A percentile compares a stretch with the other conserved stretches of the same genome.
These are phyloP conservation scores for Kurtzmaniella fragi DNA, from an alignment of 805 yeast species.

Conservation along the genomic window DNA sequence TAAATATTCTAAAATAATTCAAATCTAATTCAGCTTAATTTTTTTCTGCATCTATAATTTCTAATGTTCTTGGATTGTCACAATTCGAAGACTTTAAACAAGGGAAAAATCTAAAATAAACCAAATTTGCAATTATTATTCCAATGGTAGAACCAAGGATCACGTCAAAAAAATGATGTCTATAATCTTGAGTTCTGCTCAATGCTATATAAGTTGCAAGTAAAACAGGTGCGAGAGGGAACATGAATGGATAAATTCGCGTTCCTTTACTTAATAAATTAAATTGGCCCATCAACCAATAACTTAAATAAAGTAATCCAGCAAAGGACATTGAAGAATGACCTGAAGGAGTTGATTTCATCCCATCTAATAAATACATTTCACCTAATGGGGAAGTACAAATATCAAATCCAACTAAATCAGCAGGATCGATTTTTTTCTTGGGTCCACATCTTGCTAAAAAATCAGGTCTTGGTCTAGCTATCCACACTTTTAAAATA, in stretches of 20 bases:
- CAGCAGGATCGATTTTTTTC: conserved; percentile 17
- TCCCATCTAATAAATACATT: conserved; percentile 26
- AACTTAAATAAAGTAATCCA: conserved; percentile 25
- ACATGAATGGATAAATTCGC: conserved; percentile 9
- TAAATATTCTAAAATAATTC: conserved; percentile 1
- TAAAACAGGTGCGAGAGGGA: conserved; percentile 15
- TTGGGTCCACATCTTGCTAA: conserved; percentile 30
- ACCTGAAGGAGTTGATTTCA: conserved; percentile 39
- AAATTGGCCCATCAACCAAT: conserved; percentile 30
- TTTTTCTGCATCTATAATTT: conserved; percentile 1
- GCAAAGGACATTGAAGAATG: conserved; percentile 33
- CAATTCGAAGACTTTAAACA: background rate
- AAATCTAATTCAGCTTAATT: conserved; percentile 5
- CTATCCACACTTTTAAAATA: conserved; percentile 34
- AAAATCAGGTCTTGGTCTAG: conserved; percentile 41
- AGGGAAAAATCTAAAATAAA: conserved; percentile 6
- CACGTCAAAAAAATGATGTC: conserved; percentile 32
- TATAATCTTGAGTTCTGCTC: conserved; percentile 29
- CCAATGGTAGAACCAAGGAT: conserved; percentile 25
- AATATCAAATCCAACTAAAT: conserved; percentile 23
- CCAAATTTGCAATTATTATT: conserved; percentile 10
- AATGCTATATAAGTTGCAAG: conserved; percentile 28
- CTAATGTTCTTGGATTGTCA: conserved; percentile 1
- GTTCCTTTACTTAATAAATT: conserved; percentile 4
- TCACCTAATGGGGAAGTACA: conserved; percentile 31